Evolutionary conservation across 225 moss, liverwort and hornwort genomes (phyloP), one percentile per base, ranked within the genome.

Genomic region (Ulota crispa): DNA sequence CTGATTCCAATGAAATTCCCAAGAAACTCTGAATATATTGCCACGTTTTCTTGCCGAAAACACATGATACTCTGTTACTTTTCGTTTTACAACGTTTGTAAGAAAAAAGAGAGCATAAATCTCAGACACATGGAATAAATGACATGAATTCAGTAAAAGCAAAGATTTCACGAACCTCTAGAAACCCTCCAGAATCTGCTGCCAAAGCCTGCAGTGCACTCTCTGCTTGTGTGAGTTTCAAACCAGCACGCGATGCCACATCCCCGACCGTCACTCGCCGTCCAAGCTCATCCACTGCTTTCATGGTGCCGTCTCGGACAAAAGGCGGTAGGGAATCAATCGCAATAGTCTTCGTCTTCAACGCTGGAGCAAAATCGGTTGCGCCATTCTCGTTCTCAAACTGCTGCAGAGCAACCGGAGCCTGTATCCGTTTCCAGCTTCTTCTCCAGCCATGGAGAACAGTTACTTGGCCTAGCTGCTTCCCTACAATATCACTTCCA

Each of bases 281-380:
- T 77, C 99, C 96, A 70, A 99, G 96, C 4, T 94, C 96, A 85
- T 99, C 99, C 45, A 96, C 93, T 24, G 99, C 94, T 89, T 89
- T 91, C 94, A 96, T 99, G 68, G 94, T 93, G 83, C 94, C 90
- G 31, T 99, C 99, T 59, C 99, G 91, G 53, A 99, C 96, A 84
- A 91, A 91, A 45, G 96, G 92, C 9, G 93, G 96, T 42, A 99
- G 82, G 12, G 96, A 93, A 72, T 99, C 99, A 14, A 94, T 94
- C 86, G 89, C 89, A 64, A 95, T 87, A 23, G 84, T 87, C 83
- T 85, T 94, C n/a, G 87, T 81, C 72, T 93, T 92, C 84, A 89
- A 34, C 75, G 85, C 88, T 39, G 91, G 86, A 43, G 87, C 74
- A 47, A 89, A 88, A 65, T 86, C 87, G 52, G 78, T 83, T 23